Percentiles rank a stretch among this genome's conserved stretches.
Evolutionary conservation across 1,139 yeast species (phyloP).

Genomic region (Blastobotrys elegans): DNA sequence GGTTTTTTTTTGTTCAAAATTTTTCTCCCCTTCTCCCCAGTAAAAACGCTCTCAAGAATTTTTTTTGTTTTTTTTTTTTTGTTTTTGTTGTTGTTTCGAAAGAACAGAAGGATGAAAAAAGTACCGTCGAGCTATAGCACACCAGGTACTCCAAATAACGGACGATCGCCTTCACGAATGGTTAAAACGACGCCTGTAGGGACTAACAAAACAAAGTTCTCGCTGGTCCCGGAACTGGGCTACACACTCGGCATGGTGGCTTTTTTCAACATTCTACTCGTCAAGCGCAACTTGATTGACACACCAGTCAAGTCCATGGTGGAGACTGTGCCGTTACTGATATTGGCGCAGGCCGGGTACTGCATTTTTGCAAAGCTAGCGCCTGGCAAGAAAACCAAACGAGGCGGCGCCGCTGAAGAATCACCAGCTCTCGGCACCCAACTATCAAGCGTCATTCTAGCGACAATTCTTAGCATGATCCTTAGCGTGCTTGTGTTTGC

Average conservation of each 20-base stretch:
- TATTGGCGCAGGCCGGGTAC: constrained; percentile 26
- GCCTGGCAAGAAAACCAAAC: constrained; percentile 6
- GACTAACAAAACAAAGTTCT: not conserved
- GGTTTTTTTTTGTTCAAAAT: too few species aligned
- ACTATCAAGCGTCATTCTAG: constrained; percentile 26
- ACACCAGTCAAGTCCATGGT: constrained; percentile 24
- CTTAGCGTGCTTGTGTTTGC: constrained; percentile 51
- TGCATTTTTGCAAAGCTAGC: constrained; percentile 25
- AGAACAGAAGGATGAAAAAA: not conserved
- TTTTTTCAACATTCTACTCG: constrained; percentile 3
- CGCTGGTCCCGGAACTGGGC: not conserved
- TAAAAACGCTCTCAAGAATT: not conserved
- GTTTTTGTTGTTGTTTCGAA: not conserved
- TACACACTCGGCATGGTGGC: constrained; percentile 5
- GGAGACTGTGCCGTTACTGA: constrained; percentile 23
- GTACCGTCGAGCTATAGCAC: constrained; percentile 3
- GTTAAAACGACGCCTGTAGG: not conserved
- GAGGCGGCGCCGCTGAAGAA: constrained; percentile 6
- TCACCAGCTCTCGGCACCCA: constrained; percentile 4
- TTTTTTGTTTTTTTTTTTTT: not conserved
- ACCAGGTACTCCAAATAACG: not conserved
- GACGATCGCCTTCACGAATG: constrained; percentile 1
- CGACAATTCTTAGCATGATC: constrained; percentile 37
- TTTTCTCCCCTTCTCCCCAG: not conserved
- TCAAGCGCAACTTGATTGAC: constrained; percentile 14